Evolutionary conservation across 2,329 filamentous ascomycete genomes (phyloP).

Genomic region (Cladorrhinum sp.): DNA sequence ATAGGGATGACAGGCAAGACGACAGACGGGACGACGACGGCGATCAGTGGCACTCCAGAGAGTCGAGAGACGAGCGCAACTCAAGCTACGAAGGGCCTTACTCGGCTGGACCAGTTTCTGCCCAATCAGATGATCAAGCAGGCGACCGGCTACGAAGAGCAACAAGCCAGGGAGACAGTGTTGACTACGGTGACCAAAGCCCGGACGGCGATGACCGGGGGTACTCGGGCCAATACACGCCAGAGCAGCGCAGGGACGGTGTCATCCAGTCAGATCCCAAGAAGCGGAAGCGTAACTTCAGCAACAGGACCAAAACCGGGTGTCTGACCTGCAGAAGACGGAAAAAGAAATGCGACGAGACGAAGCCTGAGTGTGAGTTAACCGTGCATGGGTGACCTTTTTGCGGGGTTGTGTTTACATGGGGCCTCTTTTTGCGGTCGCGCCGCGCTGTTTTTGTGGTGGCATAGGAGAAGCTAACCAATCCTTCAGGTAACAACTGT

Average conservation of each 20-base stretch:
- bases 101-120: slow-evolving; percentile 43
- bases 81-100: slow-evolving; percentile 46
- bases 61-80: slow-evolving; percentile 47
- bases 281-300: slow-evolving; percentile 78
- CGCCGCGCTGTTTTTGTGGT: slow-evolving; percentile 6
- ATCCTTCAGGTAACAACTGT: slow-evolving; percentile 73
- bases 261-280: slow-evolving; percentile 60
- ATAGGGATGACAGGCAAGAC: slow-evolving; percentile 43
- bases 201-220: slow-evolving; percentile 51
- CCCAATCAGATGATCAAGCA: slow-evolving; percentile 50
- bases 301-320: slow-evolving; percentile 92
- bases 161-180: slow-evolving; percentile 45
- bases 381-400: slow-evolving; percentile 3
- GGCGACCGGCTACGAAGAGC: slow-evolving; percentile 45
- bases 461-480: slow-evolving; percentile 13
- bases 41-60: slow-evolving; percentile 49
- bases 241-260: slow-evolving; percentile 48
- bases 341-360: slow-evolving; percentile 98
- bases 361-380: slow-evolving; percentile 81
- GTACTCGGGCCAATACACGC: slow-evolving; percentile 44
- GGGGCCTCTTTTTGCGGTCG: slow-evolving; percentile 18
- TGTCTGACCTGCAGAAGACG: slow-evolving; percentile 87
- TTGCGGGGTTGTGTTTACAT: slow-evolving; percentile 19
- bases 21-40: slow-evolving; percentile 39
- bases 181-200: slow-evolving; percentile 52